Base-by-base conservation (phyloP, 345 rosid species). In the Leavenworthia alabamica region DNA sequence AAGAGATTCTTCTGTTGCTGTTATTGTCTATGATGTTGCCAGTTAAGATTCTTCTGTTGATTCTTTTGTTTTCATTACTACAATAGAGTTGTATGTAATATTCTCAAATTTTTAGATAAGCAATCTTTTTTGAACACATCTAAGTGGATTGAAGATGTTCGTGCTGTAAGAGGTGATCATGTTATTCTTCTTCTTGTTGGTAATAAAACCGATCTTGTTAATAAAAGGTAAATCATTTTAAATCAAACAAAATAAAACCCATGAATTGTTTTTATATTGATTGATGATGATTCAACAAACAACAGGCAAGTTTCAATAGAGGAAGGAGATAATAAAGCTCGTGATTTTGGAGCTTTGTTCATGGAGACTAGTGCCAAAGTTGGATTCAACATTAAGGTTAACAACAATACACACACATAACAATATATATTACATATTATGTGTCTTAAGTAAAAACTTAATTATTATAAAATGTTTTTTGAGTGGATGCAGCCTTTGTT, bases 311-410 rank as follows among this genome's bases (percentile, higher is more conserved):
- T 87, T 15, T 83, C 97, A 0, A 85, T 80, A 64, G 97, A 90
- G 77, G 97, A 90, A 62, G 96, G 97, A 10, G 88, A 90, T 49
- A 72, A 66, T 70, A 90, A 83, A 77, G 83, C 97, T 67, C 73
- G 78, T 9, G 97, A 87, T 47, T 54, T 66, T 58, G 94, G 96
- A 47, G 86, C 85, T 37, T 83, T 90, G 89, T 90, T 90, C 62
- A 80, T 87, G 43, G 93, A 90, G 73, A 87, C 96, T 24, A 90
- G 97, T 64, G 97, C 96, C 7, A 87, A 90, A 80, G 97, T 78
- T 27, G 96, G 93, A 70, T 90, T 90, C 70, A 83, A 87, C 60
- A 83, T 90, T 68, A 83, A 90, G 95, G 96, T 85, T 26, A 53
- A 29, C 20, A 12, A 44, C 24, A 8, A 8, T 24, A n/a, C n/a